phyloP scores from a whole-genome alignment of 306 rosid genomes.

The Cucurbita argyrosperma region DNA sequence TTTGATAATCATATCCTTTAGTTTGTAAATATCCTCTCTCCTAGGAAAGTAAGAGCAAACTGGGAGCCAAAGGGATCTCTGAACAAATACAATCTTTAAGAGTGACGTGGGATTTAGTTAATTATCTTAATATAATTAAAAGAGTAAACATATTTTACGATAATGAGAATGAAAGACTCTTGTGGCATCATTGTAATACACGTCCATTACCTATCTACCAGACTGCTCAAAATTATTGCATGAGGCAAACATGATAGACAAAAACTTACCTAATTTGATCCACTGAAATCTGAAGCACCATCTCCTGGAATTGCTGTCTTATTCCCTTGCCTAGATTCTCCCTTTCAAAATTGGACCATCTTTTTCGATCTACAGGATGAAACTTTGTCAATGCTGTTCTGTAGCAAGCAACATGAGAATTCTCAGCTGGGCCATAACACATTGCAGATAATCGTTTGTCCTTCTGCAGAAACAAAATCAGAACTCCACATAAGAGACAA shows the following conservation, averaged over 20 bases:
- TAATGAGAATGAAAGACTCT: neutral
- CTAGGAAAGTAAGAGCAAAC: neutral
- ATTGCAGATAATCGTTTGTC: constrained; percentile 36
- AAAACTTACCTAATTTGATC: constrained; percentile 38
- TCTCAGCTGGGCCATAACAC: constrained; percentile 65
- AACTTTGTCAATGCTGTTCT: constrained; percentile 48
- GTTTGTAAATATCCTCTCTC: neutral
- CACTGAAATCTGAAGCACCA: constrained; percentile 37
- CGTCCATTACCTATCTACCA: neutral
- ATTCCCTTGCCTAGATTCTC: constrained; percentile 67
- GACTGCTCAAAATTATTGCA: neutral
- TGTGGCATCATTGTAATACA: neutral
- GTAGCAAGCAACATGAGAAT: constrained; percentile 49
- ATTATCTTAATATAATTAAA: neutral
- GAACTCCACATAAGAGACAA: constrained; percentile 2
- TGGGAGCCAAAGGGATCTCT: neutral
- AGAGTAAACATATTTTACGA: neutral
- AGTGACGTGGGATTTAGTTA: neutral
- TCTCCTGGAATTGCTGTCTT: constrained; percentile 75
- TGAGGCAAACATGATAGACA: neutral
- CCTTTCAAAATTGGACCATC: constrained; percentile 44
- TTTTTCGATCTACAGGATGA: constrained; percentile 44
- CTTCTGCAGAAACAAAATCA: constrained; percentile 18
- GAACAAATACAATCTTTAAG: neutral
- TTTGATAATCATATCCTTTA: too few relatives aligned